Conservation (phyloP, 2,329 filamentous ascomycete genomes). For the Xylariaceae sp. region DNA sequence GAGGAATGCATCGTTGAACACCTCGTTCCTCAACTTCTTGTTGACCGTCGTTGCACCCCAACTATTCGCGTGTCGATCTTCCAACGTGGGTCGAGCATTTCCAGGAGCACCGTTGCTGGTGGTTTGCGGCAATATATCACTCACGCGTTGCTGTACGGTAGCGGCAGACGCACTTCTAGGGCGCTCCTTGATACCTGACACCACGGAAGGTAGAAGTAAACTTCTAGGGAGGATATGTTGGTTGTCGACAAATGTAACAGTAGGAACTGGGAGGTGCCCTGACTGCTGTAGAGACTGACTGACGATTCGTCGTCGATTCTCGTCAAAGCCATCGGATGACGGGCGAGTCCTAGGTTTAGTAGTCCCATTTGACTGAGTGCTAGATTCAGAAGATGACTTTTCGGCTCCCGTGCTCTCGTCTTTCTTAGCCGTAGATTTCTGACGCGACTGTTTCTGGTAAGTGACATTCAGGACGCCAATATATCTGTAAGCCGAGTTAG, state of each 20-base stretch:
- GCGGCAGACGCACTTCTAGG: slow-evolving; percentile 36
- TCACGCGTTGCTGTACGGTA: slow-evolving; percentile 21
- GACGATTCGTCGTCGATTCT: slow-evolving; percentile 42
- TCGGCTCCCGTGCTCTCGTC: slow-evolving; percentile 38
- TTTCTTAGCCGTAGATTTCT: slow-evolving; percentile 50
- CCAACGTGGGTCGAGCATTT: slow-evolving; percentile 39
- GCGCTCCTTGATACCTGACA: slow-evolving; percentile 32
- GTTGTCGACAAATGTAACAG: slow-evolving; percentile 91
- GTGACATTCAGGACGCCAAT: slow-evolving; percentile 96
- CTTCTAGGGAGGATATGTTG: slow-evolving; percentile 85
- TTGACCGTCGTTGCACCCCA: slow-evolving; percentile 95
- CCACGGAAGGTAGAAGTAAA: slow-evolving; percentile 59
- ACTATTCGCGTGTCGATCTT: slow-evolving; percentile 55
- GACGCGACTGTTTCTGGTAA: slow-evolving; percentile 76
- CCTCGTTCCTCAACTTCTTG: slow-evolving; percentile 78
- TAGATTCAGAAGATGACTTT: slow-evolving; percentile 23
- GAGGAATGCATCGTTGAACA: slow-evolving; percentile 86
- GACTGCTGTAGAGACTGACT: slow-evolving; percentile 74
- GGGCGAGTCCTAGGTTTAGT: slow-evolving; percentile 12
- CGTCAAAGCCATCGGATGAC: slow-evolving; percentile 17
- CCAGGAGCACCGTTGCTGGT: slow-evolving; percentile 12
- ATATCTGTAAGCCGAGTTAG: slow-evolving; percentile 55
- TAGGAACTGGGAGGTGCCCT: slow-evolving; percentile 63
- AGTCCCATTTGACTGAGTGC: slow-evolving; percentile 35
- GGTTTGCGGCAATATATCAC: slow-evolving; percentile 17